Evolutionary conservation across 305 asterid genomes (phyloP), one percentile per base, ranked within the genome.

Genomic region (Nicotiana rustica): DNA sequence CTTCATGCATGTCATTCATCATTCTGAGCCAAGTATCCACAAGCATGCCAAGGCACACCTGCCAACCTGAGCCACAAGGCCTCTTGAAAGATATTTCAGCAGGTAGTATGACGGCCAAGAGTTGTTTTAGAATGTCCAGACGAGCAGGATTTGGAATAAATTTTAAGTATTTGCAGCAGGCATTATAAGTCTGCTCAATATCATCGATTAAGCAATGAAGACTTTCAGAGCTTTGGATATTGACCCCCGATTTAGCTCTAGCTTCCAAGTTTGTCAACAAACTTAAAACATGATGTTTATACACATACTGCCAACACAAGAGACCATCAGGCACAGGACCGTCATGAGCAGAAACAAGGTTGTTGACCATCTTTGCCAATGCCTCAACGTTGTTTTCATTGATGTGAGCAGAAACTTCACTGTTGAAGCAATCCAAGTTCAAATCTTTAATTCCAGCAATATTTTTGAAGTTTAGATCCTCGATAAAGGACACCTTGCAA

Each of bases 311-410:
- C 93, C 93, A 91, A 59, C 97, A 89, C 69, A 95, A 33, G 82
- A 95, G 91, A 84, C 91, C 89, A 82, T 79, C 86, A 12, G 97
- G 92, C n/a, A 71, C 88, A 41, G 89, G 82, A 87, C 89, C 92
- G 78, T 89, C 93, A 81, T 85, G 85, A 69, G 89, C 71, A 75
- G 87, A 88, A 80, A 84, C 87, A 84, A 97, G 92, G 90, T 87
- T 92, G 83, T 88, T 91, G 69, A 95, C 98, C 99, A 97, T 92
- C 82, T 81, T 85, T 52, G 97, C 98, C 73, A 97, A 88, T 49
- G 95, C 91, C 79, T 91, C 97, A 82, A 97, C 94, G 83, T 86
- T 92, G 68, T 85, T 83, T 83, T 95, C 98, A 84, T 89, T 88
- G 77, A 93, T 90, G 65, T 92, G 97, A 80, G 95, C 88, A 87